Evolutionary conservation across 2,329 filamentous ascomycete genomes (phyloP).

Genomic region (Emericellopsis cladophorae): DNA sequence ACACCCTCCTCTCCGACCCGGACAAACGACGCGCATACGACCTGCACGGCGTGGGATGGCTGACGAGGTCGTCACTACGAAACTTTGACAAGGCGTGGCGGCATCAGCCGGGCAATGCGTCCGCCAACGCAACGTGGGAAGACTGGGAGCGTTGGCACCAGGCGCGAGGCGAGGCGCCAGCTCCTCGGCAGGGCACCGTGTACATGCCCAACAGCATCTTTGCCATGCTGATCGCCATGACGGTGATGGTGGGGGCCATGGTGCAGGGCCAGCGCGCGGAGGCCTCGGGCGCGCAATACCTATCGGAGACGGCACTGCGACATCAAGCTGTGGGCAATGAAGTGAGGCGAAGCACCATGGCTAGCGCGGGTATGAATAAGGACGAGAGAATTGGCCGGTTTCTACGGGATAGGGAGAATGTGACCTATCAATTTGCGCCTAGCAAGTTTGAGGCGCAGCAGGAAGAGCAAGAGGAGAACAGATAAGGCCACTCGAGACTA

Average conservation of each 20-base stretch:
- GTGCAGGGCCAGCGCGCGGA: conserved; percentile 62
- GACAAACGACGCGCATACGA: conserved; percentile 74
- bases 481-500: too few species aligned
- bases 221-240: conserved; percentile 50
- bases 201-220: conserved; percentile 75
- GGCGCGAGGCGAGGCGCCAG: conserved; percentile 24
- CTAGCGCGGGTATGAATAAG: conserved; percentile 37
- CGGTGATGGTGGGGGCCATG: conserved; percentile 52
- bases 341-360: conserved; percentile 34
- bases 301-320: conserved; percentile 55
- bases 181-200: conserved; percentile 31
- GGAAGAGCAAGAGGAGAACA: too few species aligned
- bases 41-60: conserved; percentile 69
- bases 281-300: conserved; percentile 44
- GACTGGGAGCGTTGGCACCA: conserved; percentile 83
- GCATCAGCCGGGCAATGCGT: conserved; percentile 30
- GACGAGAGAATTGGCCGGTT: conserved; percentile 68
- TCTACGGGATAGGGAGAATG: conserved; percentile 54
- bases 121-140: conserved; percentile 86
- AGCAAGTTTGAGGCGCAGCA: conserved; percentile 11
- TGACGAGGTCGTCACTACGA: conserved; percentile 33
- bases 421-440: conserved; percentile 18
- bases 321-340: conserved; percentile 52
- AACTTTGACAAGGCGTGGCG: conserved; percentile 35
- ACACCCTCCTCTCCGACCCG: conserved; percentile 77